Conservation (phyloP, 192 early-diverging fungal species). For the Coemansia sp. region DNA sequence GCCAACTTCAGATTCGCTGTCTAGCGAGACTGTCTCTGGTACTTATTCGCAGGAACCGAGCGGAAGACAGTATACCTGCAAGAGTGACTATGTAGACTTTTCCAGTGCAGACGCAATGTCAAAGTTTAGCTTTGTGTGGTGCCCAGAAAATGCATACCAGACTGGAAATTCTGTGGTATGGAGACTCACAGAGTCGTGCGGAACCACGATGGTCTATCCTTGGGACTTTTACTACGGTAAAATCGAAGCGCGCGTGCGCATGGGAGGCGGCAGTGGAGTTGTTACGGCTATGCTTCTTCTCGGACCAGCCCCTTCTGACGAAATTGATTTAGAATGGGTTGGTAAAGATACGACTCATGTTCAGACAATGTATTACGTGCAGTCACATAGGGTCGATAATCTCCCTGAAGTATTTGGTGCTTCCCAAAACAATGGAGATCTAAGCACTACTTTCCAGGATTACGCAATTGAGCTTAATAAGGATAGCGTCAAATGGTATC, state of each 20-base stretch:
- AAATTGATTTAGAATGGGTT: slow-evolving; percentile 67
- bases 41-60: slow-evolving; percentile 22
- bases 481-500: slow-evolving; percentile 59
- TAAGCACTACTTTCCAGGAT: slow-evolving; percentile 53
- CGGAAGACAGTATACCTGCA: slow-evolving; percentile 23
- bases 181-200: slow-evolving; percentile 40
- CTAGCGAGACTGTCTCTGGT: background rate
- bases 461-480: slow-evolving; percentile 63
- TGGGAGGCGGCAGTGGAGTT: slow-evolving; percentile 48
- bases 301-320: slow-evolving; percentile 54
- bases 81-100: slow-evolving; percentile 39
- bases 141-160: slow-evolving; percentile 48
- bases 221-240: slow-evolving; percentile 38
- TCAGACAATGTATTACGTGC: slow-evolving; percentile 57
- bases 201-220: slow-evolving; percentile 51
- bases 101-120: slow-evolving; percentile 26
- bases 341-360: slow-evolving; percentile 52
- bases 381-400: slow-evolving; percentile 36
- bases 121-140: slow-evolving; percentile 49
- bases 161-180: slow-evolving; percentile 35
- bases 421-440: slow-evolving; percentile 25
- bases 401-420: slow-evolving; percentile 27
- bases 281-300: slow-evolving; percentile 56
- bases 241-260: slow-evolving; percentile 36
- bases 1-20: background rate